Percentiles rank a stretch among this genome's conserved stretches.
These are phyloP conservation scores for Leccinum sublutescens DNA, from an alignment of 768 basidiomycete species.

Conservation along the genomic window DNA sequence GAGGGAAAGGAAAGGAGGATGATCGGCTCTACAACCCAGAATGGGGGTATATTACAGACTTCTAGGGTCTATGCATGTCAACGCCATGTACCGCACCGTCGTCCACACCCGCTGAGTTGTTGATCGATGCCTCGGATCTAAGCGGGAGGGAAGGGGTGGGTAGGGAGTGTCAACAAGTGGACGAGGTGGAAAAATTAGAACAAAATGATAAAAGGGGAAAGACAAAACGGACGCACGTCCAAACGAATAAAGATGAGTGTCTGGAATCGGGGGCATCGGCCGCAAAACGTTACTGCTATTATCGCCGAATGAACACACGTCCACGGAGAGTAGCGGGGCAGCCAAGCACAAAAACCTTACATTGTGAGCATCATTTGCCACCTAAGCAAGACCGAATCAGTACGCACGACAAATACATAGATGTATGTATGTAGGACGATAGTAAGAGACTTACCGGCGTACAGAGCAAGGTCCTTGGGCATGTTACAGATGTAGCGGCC, in stretches of 20 bases:
- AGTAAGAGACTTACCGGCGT: slow-evolving; percentile 5
- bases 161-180: neutral
- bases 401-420: neutral
- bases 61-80: neutral
- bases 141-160: neutral
- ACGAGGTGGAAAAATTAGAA: neutral
- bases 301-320: neutral
- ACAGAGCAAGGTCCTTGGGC: slow-evolving; percentile 7
- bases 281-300: neutral
- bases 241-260: neutral
- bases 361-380: neutral
- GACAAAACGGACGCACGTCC: slow-evolving; percentile 4
- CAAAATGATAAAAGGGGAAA: neutral
- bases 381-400: slow-evolving; percentile 10
- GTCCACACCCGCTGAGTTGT: neutral
- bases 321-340: neutral
- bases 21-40: neutral
- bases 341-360: slow-evolving; percentile 2
- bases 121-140: neutral
- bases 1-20: neutral
- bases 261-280: neutral
- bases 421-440: neutral
- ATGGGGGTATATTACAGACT: neutral
- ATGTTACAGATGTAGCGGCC: slow-evolving; percentile 17
- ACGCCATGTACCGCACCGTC: neutral